These are phyloP conservation scores for Dittrichia graveolens DNA, from an alignment of 129 eudicot species.

Conservation along the genomic window DNA sequence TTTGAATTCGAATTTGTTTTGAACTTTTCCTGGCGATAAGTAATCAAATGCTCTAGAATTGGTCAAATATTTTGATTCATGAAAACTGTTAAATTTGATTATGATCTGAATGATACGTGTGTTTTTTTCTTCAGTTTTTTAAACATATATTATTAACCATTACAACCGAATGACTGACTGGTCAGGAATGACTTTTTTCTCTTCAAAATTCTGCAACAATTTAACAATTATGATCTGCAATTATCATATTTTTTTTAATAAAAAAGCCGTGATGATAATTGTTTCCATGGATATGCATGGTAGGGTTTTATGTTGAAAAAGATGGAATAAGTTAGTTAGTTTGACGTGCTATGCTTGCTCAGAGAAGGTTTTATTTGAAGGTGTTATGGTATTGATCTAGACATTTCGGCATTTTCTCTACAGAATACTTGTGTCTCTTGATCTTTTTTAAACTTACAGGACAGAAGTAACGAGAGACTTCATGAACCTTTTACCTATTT, in stretches of 20 bases:
- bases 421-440: background rate
- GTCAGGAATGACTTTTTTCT: background rate
- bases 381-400: too few species aligned
- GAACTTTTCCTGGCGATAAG: background rate
- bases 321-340: background rate
- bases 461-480: background rate
- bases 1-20: conserved; percentile 5
- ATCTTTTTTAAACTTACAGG: conserved; percentile 1
- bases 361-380: background rate
- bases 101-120: conserved; percentile 18
- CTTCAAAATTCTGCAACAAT: background rate
- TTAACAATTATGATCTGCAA: background rate
- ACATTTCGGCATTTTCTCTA: too few species aligned
- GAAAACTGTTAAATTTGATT: conserved; percentile 9
- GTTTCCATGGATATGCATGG: conserved; percentile 6
- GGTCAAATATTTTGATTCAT: background rate
- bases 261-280: too few species aligned
- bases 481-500: background rate
- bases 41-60: background rate
- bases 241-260: background rate
- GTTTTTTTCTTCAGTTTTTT: background rate
- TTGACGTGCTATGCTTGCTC: background rate
- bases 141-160: background rate
- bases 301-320: conserved; percentile 15
- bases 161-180: background rate